Conservation (phyloP, 148 eudicot genomes). For the Camellia sinensis region DNA sequence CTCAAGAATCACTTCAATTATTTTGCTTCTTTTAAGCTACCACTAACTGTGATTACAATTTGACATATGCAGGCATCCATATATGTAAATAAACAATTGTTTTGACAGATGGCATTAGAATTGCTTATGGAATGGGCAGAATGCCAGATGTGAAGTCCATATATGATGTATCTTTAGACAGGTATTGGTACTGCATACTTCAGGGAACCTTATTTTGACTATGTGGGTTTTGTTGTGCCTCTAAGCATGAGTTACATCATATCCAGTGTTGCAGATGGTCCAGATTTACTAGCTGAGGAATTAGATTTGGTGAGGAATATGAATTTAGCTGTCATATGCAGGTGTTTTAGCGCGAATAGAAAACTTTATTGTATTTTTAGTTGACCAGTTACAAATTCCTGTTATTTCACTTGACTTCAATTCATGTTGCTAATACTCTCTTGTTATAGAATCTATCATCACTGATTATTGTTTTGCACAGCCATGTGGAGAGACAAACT, state of each 20-base stretch:
- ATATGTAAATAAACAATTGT: conserved; percentile 67
- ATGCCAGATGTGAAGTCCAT: no score
- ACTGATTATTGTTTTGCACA: conserved; percentile 23
- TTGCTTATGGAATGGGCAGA: conserved; percentile 19
- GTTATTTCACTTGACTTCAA: not conserved
- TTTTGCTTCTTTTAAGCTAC: no score
- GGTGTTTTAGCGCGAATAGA: conserved; percentile 29
- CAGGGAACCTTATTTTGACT: not conserved
- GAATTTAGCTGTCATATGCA: conserved; percentile 70
- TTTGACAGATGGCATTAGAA: conserved; percentile 59
- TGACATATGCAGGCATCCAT: conserved; percentile 58
- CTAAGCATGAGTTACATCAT: conserved; percentile 8
- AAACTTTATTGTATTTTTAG: not conserved
- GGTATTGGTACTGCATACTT: not conserved
- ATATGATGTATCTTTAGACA: no score
- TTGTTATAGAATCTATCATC: not conserved
- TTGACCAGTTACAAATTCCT: not conserved
- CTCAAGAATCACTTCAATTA: no score
- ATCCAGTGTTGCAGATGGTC: conserved; percentile 67
- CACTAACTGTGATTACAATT: not conserved
- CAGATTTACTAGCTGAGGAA: conserved; percentile 29
- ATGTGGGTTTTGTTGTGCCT: conserved; percentile 5
- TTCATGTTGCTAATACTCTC: no score
- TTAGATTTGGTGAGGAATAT: conserved; percentile 38
- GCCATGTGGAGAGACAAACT: conserved; percentile 74